Conservation (phyloP, 75 land plant genomes). For the Picea sitchensis region DNA sequence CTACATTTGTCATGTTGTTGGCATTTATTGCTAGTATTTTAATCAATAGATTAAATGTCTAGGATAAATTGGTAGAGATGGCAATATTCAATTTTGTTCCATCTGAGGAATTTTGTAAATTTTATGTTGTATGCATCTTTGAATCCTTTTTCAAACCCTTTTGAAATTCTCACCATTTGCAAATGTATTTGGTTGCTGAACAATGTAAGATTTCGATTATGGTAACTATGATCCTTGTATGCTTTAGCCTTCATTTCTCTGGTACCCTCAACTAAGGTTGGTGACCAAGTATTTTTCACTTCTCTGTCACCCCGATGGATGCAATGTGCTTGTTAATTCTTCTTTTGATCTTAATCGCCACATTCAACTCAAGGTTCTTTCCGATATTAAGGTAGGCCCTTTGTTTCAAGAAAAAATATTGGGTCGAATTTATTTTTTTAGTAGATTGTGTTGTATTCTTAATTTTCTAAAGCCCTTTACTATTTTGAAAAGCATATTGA, state of each 20-base stretch:
- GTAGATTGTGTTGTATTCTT: too few relatives aligned
- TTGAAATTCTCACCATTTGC: background rate
- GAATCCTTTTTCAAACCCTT: background rate
- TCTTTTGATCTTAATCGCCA: constrained; percentile 34
- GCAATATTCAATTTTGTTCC: too few relatives aligned
- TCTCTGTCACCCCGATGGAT: constrained; percentile 63
- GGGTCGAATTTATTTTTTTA: background rate
- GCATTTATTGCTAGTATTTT: too few relatives aligned
- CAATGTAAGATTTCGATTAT: background rate
- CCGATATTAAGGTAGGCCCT: constrained; percentile 71
- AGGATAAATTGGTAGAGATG: too few relatives aligned
- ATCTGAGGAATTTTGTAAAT: too few relatives aligned
- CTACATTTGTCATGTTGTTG: too few relatives aligned
- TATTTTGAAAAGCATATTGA: too few relatives aligned
- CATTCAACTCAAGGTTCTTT: constrained; percentile 41
- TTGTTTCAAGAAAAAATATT: background rate
- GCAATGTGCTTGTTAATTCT: constrained; percentile 59
- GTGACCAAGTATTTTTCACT: constrained; percentile 66
- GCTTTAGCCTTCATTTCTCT: background rate
- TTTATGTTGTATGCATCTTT: constrained; percentile 1
- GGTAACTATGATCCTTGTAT: background rate
- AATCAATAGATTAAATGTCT: too few relatives aligned
- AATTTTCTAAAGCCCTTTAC: too few relatives aligned
- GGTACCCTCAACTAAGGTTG: constrained; percentile 46
- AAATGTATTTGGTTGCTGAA: constrained; percentile 1